phyloP scores from a whole-genome alignment of 228 moss, liverwort and hornwort species.

The Sphagnum magellanicum region DNA sequence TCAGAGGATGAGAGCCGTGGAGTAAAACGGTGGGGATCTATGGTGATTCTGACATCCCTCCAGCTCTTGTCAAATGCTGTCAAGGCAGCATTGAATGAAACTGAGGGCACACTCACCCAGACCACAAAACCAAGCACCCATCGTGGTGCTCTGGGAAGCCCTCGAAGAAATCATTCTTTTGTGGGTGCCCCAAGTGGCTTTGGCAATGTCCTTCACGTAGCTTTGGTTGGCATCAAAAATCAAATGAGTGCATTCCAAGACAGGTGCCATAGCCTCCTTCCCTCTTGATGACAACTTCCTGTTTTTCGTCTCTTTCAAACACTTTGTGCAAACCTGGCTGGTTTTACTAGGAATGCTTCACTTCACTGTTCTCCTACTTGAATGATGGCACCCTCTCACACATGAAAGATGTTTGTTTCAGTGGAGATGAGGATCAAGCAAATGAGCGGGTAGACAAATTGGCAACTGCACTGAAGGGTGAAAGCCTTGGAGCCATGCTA shows the following conservation, averaged over 20 bases:
- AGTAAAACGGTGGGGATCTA: constrained; percentile 87
- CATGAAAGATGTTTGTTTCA: constrained; percentile 6
- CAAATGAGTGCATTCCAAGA: constrained; percentile 94
- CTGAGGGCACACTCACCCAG: constrained; percentile 48
- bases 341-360: too few species aligned
- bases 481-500: constrained; percentile 82
- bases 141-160: constrained; percentile 12
- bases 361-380: too few species aligned
- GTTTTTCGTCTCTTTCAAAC: too few species aligned
- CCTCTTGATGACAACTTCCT: too few species aligned
- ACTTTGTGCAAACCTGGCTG: too few species aligned
- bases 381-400: too few species aligned
- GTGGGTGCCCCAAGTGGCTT: constrained; percentile 58
- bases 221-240: constrained; percentile 90
- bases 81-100: constrained; percentile 75
- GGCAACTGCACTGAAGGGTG: constrained; percentile 85
- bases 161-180: constrained; percentile 40
- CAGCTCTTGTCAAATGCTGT: constrained; percentile 83
- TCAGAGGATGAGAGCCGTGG: constrained; percentile 55
- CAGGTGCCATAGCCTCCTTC: constrained; percentile 34
- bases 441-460: constrained; percentile 83
- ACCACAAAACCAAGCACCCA: constrained; percentile 20
- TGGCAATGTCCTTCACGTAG: constrained; percentile 86
- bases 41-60: constrained; percentile 86
- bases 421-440: constrained; percentile 96